These are phyloP conservation scores for Silybum marianum DNA, from an alignment of 129 eudicot species.

Conservation along the genomic window DNA sequence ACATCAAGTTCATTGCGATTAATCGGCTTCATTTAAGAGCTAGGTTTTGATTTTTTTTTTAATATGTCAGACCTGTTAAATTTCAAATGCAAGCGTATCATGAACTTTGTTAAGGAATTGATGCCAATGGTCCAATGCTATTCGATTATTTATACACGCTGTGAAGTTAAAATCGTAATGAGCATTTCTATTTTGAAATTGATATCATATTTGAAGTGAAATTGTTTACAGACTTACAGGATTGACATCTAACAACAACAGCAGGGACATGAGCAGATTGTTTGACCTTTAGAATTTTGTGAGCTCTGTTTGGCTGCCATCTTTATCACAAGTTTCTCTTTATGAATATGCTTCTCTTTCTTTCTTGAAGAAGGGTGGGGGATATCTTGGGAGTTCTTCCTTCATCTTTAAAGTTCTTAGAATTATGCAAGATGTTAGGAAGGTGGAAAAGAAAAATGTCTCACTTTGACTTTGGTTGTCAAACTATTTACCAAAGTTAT, in stretches of 20 bases:
- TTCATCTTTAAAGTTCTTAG: too few species aligned
- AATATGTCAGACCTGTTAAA: neutral
- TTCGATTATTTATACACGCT: neutral
- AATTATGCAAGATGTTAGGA: neutral
- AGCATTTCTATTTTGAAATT: neutral
- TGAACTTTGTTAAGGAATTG: slow-evolving; percentile 9
- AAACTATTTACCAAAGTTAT: neutral
- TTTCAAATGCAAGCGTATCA: neutral
- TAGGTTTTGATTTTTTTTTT: neutral
- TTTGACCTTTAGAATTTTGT: neutral
- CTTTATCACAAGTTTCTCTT: neutral
- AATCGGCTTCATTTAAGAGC: neutral
- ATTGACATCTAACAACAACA: neutral
- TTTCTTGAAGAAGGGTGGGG: neutral
- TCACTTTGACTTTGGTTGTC: neutral
- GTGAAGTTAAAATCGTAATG: neutral
- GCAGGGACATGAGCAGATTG: neutral
- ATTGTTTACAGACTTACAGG: neutral
- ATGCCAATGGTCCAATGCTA: neutral
- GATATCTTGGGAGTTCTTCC: neutral
- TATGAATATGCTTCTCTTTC: neutral
- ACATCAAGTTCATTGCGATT: slow-evolving; percentile 9
- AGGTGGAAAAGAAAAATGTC: neutral
- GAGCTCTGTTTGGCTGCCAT: neutral
- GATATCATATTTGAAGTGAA: neutral